Conservation (phyloP, 352 stramenopile species). For the Thalassiosira oceanica region DNA sequence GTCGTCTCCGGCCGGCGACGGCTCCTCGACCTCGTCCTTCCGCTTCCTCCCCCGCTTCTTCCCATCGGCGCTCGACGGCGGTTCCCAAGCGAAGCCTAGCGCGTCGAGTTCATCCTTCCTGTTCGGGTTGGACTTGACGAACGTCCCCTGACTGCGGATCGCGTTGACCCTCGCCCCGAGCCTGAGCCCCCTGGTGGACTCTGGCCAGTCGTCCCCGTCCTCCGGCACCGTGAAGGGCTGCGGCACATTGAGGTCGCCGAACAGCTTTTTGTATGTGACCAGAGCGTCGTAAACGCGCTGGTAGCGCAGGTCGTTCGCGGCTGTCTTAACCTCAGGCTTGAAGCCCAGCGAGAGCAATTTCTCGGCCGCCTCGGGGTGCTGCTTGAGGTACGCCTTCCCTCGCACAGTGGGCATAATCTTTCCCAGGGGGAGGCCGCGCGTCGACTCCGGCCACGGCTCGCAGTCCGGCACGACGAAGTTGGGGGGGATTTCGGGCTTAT, state of each 20-base stretch:
- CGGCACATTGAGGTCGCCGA: slow-evolving; percentile 88
- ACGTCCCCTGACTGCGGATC: slow-evolving; percentile 86
- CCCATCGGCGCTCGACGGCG: slow-evolving; percentile 45
- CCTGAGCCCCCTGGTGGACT: slow-evolving; percentile 84
- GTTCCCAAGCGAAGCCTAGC: slow-evolving; percentile 91
- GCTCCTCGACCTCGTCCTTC: slow-evolving; percentile 52
- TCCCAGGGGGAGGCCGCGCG: slow-evolving; percentile 71
- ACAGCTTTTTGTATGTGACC: slow-evolving; percentile 83
- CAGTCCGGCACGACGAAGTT: slow-evolving; percentile 75
- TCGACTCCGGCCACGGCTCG: slow-evolving; percentile 72
- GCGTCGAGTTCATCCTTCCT: slow-evolving; percentile 83
- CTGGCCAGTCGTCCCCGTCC: slow-evolving; percentile 81
- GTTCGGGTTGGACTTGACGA: slow-evolving; percentile 81
- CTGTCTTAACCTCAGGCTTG: slow-evolving; percentile 53
- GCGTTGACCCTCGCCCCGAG: slow-evolving; percentile 89
- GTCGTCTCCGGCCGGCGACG: slow-evolving; percentile 11
- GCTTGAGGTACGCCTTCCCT: slow-evolving; percentile 61
- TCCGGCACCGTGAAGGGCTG: slow-evolving; percentile 89
- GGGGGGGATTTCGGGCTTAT: slow-evolving; percentile 45
- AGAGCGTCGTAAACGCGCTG: slow-evolving; percentile 82
- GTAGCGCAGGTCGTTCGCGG: slow-evolving; percentile 73
- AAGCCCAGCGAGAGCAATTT: slow-evolving; percentile 62
- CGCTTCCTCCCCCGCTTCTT: slow-evolving; percentile 82
- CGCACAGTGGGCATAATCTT: slow-evolving; percentile 61
- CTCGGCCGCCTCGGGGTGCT: slow-evolving; percentile 56